These are phyloP conservation scores for Apiotrichum sp. DNA, from an alignment of 1,284 basidiomycete genomes.

Conservation along the genomic window DNA sequence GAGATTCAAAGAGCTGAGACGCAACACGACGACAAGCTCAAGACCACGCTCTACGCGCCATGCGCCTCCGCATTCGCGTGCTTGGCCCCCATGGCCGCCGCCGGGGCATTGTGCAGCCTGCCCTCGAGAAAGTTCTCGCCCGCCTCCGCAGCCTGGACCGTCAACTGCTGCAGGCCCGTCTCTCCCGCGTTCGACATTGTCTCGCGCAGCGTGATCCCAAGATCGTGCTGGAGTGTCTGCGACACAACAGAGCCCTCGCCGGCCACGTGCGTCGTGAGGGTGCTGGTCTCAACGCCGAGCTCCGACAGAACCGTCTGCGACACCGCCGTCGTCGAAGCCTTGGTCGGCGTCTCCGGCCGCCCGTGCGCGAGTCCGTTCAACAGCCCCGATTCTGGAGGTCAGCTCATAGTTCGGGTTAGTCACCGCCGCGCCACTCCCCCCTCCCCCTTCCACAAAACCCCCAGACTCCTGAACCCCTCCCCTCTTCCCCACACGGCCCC, in stretches of 20 bases:
- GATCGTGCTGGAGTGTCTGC: constrained; percentile 28
- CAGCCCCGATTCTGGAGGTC: constrained; percentile 5
- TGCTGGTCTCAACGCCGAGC: constrained; percentile 7
- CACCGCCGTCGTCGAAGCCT: constrained; percentile 6
- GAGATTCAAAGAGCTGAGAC: too few relatives aligned
- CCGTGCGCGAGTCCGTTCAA: constrained; percentile 1
- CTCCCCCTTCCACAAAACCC: too few relatives aligned
- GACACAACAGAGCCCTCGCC: constrained; percentile 18
- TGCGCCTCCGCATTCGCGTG: too few relatives aligned
- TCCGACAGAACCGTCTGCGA: constrained; percentile 5
- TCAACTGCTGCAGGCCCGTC: constrained; percentile 35
- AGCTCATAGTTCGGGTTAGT: too few relatives aligned
- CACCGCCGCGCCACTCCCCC: neutral
- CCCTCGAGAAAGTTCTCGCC: constrained; percentile 20
- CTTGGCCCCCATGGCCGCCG: too few relatives aligned
- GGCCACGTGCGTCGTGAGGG: constrained; percentile 17
- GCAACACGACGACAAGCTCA: too few relatives aligned
- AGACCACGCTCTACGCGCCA: too few relatives aligned
- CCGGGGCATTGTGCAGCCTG: too few relatives aligned
- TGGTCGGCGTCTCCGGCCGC: neutral
- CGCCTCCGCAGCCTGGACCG: constrained; percentile 26
- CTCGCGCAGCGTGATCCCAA: constrained; percentile 30
- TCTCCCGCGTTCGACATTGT: constrained; percentile 36
- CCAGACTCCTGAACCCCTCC: neutral
- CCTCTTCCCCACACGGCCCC: too few relatives aligned